phyloP scores from a whole-genome alignment of 148 eudicot genomes.

The Cornus florida region DNA sequence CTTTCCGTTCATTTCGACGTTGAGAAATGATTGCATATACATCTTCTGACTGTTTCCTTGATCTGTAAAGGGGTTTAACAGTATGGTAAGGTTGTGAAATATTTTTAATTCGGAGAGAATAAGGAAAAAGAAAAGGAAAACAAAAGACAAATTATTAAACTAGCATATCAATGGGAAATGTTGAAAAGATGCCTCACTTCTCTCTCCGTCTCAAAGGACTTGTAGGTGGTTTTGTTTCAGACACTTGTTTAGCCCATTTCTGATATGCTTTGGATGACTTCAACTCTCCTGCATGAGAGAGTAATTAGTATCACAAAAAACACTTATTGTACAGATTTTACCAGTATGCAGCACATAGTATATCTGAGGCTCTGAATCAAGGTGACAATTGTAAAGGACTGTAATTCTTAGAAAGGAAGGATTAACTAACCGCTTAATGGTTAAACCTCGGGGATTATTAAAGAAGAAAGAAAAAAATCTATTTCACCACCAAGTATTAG shows the following conservation, averaged over 20 bases:
- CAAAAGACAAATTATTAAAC: background rate
- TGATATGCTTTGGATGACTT: constrained; percentile 75
- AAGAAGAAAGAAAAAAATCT: too few relatives aligned
- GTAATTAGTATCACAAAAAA: background rate
- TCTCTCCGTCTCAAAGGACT: constrained; percentile 62
- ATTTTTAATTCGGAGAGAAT: background rate
- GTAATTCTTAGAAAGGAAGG: background rate
- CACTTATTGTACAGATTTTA: background rate
- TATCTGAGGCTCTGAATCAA: background rate
- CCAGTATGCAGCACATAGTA: background rate
- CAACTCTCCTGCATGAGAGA: constrained; percentile 54
- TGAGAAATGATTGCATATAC: constrained; percentile 76
- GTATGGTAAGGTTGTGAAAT: background rate
- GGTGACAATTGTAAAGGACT: background rate
- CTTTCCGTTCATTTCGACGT: constrained; percentile 68
- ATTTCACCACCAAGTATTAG: too few relatives aligned
- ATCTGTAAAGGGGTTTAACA: constrained; percentile 29
- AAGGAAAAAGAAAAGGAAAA: background rate
- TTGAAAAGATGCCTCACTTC: constrained; percentile 41
- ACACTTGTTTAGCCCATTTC: constrained; percentile 83
- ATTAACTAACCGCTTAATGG: background rate
- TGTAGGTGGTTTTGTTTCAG: constrained; percentile 86
- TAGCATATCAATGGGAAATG: background rate
- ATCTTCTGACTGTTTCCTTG: constrained; percentile 61
- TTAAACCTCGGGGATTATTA: background rate